Evolutionary conservation across 2,329 filamentous ascomycete species (phyloP).

Genomic region (Alternaria alternata): DNA sequence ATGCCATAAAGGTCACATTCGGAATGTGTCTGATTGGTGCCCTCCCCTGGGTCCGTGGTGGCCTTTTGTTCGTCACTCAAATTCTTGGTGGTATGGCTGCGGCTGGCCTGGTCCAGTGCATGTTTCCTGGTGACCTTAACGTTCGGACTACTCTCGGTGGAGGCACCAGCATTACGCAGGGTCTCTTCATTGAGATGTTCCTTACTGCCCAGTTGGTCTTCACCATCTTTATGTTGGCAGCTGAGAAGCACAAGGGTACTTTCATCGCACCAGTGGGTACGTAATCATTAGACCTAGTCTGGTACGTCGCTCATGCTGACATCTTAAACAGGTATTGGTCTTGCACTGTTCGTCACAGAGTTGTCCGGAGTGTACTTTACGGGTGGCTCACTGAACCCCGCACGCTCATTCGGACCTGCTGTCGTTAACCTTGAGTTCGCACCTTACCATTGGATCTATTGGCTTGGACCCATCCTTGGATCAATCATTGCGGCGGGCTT

Average conservation of each 20-base stretch:
- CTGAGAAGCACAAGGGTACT: conserved; percentile 65
- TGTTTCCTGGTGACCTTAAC: conserved; percentile 36
- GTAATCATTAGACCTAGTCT: background rate
- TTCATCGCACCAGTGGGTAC: conserved; percentile 65
- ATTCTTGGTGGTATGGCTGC: conserved; percentile 38
- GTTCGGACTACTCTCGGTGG: conserved; percentile 25
- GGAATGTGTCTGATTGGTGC: conserved; percentile 40
- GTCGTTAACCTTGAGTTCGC: conserved; percentile 50
- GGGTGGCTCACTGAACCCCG: conserved; percentile 55
- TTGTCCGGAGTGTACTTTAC: conserved; percentile 53
- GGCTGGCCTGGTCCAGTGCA: conserved; percentile 30
- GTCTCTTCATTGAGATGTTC: conserved; percentile 32
- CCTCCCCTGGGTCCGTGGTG: conserved; percentile 25
- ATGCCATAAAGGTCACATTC: conserved; percentile 29
- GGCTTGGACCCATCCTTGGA: conserved; percentile 55
- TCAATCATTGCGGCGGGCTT: conserved; percentile 57
- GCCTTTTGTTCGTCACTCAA: conserved; percentile 29
- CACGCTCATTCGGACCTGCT: conserved; percentile 56
- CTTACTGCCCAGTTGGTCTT: conserved; percentile 44
- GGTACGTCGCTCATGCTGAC: background rate
- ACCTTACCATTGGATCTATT: conserved; percentile 49
- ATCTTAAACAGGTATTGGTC: conserved; percentile 60
- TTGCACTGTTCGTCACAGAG: conserved; percentile 68
- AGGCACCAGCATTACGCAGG: conserved; percentile 24
- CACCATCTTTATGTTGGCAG: conserved; percentile 65